Base-by-base conservation (phyloP, 306 rosid species). In the Fragaria nilgerrensis region DNA sequence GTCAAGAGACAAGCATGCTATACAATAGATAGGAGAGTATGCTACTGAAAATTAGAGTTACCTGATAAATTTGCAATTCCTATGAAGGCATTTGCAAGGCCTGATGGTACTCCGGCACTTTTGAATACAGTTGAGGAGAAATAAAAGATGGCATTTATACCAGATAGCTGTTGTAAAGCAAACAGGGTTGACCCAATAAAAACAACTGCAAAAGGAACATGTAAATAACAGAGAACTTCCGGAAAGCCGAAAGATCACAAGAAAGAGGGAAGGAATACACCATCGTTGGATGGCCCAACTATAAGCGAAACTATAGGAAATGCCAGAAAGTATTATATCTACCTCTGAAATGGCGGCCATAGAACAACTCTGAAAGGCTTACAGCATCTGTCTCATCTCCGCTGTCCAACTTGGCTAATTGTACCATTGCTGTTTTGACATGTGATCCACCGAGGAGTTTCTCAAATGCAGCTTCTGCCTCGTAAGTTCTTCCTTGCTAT, bases 141-240 rank as follows among this genome's bases (percentile, higher is more conserved):
- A 84, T 95, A 95, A 85, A 95, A 95, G 45, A 95, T 88, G 68
- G 97, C 98, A 61, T 95, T 95, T 89, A 95, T 92, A 88, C 98
- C 98, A 87, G 98, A 95, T 78, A 95, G 97, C 93, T 95, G 98
- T 95, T 92, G 98, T 89, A 95, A 90, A 92, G 97, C 98, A 95
- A 87, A 95, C 43, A 95, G 93, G 89, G 97, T 88, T 86, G 98
- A 95, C 76, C 98, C 98, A 90, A 95, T 95, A 90, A 92, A 89
- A 90, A 95, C 96, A 86, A 95, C 98, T 95, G 98, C 97, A 92
- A 95, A 95, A 95, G 76, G 78, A 89, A 87, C 77, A 73, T 72
- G 80, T 95, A 82, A 95, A 90, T 88, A 89, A 77, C 88, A 81
- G 80, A 70, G 84, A 79, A 86, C 82, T 79, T 85, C 66, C 23